Evolutionary conservation across 805 yeast genomes (phyloP).

Genomic region (Saccharomycopsis synnaedendra): DNA sequence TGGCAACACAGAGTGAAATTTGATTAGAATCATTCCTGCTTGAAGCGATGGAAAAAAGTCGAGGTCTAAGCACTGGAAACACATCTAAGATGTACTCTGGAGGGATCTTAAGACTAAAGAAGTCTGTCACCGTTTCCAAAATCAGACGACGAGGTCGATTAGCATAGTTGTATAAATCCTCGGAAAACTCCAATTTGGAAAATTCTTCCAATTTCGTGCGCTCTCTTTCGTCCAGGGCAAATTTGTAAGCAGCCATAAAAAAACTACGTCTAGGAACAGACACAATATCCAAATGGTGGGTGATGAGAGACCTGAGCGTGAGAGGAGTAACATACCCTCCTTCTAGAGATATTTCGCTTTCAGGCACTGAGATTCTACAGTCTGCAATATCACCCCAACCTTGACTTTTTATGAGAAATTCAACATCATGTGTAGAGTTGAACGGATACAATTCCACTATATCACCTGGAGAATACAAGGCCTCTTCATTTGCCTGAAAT

Average conservation of each 20-base stretch:
- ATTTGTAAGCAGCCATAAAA: conserved; percentile 64
- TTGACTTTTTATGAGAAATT: conserved; percentile 53
- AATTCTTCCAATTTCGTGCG: conserved; percentile 68
- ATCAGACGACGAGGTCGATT: conserved; percentile 85
- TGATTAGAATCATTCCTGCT: conserved; percentile 23
- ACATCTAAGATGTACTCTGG: conserved; percentile 63
- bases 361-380: conserved; percentile 30
- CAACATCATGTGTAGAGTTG: conserved; percentile 55
- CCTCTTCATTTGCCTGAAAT: conserved; percentile 22
- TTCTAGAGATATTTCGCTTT: conserved; percentile 25
- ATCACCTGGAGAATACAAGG: conserved; percentile 63
- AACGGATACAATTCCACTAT: conserved; percentile 66
- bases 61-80: conserved; percentile 68
- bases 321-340: conserved; percentile 52
- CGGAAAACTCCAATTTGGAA: conserved; percentile 56
- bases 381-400: conserved; percentile 71
- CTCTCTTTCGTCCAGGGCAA: conserved; percentile 66
- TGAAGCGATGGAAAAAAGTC: conserved; percentile 81
- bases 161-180: conserved; percentile 84
- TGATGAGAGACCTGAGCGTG: conserved; percentile 62
- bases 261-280: conserved; percentile 80
- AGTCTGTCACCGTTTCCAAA: conserved; percentile 74
- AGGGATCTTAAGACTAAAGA: conserved; percentile 66
- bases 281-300: conserved; percentile 71
- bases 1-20: conserved; percentile 66